Percentiles rank a stretch among this genome's conserved stretches.
Conservation (phyloP, 2,329 filamentous ascomycete species). For the Coniochaeta ligniaria region DNA sequence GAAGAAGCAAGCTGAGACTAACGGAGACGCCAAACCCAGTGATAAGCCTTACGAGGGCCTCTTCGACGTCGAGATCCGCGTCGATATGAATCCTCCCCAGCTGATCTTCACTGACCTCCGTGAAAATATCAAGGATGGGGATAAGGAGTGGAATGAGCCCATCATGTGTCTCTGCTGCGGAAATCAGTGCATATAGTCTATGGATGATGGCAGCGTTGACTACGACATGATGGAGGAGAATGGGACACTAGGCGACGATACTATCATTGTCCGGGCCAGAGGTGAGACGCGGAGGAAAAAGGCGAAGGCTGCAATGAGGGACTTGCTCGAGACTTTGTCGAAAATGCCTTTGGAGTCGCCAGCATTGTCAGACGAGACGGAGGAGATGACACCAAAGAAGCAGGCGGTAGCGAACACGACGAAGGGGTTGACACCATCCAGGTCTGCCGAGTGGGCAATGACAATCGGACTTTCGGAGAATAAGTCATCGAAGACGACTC, state of each 20-base stretch:
- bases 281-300: neutral
- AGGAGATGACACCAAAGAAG: neutral
- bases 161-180: constrained; percentile 44
- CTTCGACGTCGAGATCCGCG: constrained; percentile 42
- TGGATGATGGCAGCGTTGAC: neutral
- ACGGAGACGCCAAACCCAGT: neutral
- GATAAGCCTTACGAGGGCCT: constrained; percentile 42
- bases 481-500: no score
- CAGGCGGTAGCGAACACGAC: neutral
- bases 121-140: constrained; percentile 36
- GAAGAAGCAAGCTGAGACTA: constrained; percentile 14
- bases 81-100: constrained; percentile 37
- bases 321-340: neutral
- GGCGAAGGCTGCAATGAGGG: neutral
- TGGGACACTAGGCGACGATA: neutral
- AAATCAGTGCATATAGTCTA: constrained; percentile 32
- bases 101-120: constrained; percentile 47
- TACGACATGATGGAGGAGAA: neutral
- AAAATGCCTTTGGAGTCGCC: neutral
- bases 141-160: constrained; percentile 46
- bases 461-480: no score
- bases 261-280: neutral
- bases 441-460: no score
- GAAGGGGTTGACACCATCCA: neutral
- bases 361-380: neutral